Evolutionary conservation across 345 rosid species (phyloP).

Genomic region (Acer negundo): DNA sequence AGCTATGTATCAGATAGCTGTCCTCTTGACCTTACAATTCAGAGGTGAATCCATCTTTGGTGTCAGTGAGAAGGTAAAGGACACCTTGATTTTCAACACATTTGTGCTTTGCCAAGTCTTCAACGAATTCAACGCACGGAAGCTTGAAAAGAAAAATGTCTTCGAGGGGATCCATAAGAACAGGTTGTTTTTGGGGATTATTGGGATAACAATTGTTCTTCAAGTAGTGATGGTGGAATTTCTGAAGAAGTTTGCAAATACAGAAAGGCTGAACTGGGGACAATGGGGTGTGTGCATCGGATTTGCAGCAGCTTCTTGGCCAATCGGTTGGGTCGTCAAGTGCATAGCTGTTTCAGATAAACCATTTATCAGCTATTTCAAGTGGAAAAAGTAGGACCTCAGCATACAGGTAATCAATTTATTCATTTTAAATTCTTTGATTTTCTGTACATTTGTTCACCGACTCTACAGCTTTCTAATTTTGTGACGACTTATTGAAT

Average conservation of each 20-base stretch:
- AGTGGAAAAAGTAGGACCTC: no score
- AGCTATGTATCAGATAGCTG: slow-evolving; percentile 58
- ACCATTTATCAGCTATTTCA: slow-evolving; percentile 36
- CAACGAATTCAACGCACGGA: slow-evolving; percentile 77
- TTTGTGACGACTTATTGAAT: no score
- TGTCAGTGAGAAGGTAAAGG: slow-evolving; percentile 50
- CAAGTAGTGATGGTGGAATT: slow-evolving; percentile 80
- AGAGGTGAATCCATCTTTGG: slow-evolving; percentile 58
- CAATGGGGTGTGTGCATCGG: slow-evolving; percentile 69
- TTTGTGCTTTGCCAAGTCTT: slow-evolving; percentile 79
- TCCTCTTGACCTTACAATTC: slow-evolving; percentile 68
- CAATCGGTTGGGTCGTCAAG: slow-evolving; percentile 67
- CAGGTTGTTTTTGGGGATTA: slow-evolving; percentile 59
- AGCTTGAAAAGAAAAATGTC: slow-evolving; percentile 73
- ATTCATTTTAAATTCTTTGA: no score
- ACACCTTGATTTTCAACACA: slow-evolving; percentile 68
- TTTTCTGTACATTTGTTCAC: no score
- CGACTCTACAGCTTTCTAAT: no score
- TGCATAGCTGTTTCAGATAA: slow-evolving; percentile 54
- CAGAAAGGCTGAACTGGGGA: slow-evolving; percentile 65
- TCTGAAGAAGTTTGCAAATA: slow-evolving; percentile 66
- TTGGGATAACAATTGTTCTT: slow-evolving; percentile 49
- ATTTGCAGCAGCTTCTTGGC: slow-evolving; percentile 66
- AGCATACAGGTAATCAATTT: no score
- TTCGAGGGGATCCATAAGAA: slow-evolving; percentile 63